Evolutionary conservation across 2,329 filamentous ascomycete species (phyloP), one percentile per base, ranked within the genome.

Genomic region (Orbilia oligospora): DNA sequence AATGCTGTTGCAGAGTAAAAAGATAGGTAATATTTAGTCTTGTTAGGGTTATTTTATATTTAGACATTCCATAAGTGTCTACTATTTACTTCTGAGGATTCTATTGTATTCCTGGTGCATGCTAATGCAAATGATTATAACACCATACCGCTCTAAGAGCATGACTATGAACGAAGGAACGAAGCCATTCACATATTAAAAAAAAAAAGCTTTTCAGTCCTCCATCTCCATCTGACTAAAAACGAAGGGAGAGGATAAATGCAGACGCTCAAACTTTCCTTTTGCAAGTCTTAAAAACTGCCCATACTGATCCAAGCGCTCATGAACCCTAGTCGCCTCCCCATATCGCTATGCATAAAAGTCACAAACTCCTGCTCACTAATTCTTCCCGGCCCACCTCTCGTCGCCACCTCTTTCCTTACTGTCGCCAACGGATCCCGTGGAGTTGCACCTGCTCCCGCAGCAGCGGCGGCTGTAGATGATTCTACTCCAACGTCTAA

Each of bases 301-400:
- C 89, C 89, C 87, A 90, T 87, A 80, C 97, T 94, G 84, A 97
- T 93, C 95, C 95, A 98, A 82, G 90, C 93, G 76, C 93, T 93
- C 56, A 97, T 87, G 84, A 97, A 95, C 81, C 93, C 92, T 79
- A 94, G 87, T 67, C 91, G 86, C 83, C 90, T 89, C 14, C 87
- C 88, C 30, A 86, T 85, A 24, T 89, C 89, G n/a, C 87, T 87
- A 81, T 90, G 89, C 86, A 96, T 93, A 63, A 91, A 90, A 46
- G 86, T 86, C 82, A 93, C 90, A 84, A 98, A 97, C 84, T 98
- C 96, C 0, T 88, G 87, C 80, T 91, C 94, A 82, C 85, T 92
- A 58, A 98, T 86, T 82, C 90, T 89, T 0, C 93, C 95, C 85
- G 90, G 92, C 0, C 94, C 94, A n/a, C 92, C 93, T 27, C 93